Base-by-base conservation (phyloP, 2,329 filamentous ascomycete species). In the Ophiostoma pallidulum region DNA sequence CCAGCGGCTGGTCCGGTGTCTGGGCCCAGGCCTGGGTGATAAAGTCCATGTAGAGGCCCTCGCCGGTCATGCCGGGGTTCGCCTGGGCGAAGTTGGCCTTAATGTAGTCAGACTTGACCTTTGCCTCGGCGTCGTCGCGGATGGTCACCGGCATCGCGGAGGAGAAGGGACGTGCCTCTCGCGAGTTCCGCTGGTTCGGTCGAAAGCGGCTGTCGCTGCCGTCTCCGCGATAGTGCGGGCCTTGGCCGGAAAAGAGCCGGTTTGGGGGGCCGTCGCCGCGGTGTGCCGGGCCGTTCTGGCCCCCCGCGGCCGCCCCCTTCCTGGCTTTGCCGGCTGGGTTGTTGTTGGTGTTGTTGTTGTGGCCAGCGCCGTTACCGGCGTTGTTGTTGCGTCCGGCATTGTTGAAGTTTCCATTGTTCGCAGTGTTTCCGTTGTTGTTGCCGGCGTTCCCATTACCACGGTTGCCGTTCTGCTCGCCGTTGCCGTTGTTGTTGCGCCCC, bases 41-140 rank as follows among this genome's bases (percentile, higher is more conserved):
- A 8, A 31, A 45, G 13, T 45, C 43, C 43, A 45, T 31, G 18
- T 45, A 31, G 35, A 20, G 24, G 35, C 43, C 43, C 13, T 45
- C 35, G 12, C 33, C 33, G 9, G 41, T 24, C 12, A 29, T 16
- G n/a, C 8, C 33, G 3, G 32, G 42, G 18, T 45, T 37, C 3
- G 10, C 16, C 22, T 10, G 22, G n/a, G n/a, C 8, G 9, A 37
- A 45, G 3, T 20, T 20, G 16, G 24, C 24, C 18, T 29, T 45
- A 7, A 29, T 19, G 10, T 8, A 13, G 33, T 24, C 42, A 37
- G 42, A 45, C 16, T 6, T 9, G 14, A 16, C 33, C 32, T 31
- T 19, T 8, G 32, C 42, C 35, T 14, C 8, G 12, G 20, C 31
- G 3, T 14, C 32, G 16, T 5, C 18, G 32, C 14, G 9, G 24